Percentiles rank a stretch among this genome's conserved stretches.
phyloP scores from a whole-genome alignment of 2,329 filamentous ascomycete species.

The Fusarium buxicola region DNA sequence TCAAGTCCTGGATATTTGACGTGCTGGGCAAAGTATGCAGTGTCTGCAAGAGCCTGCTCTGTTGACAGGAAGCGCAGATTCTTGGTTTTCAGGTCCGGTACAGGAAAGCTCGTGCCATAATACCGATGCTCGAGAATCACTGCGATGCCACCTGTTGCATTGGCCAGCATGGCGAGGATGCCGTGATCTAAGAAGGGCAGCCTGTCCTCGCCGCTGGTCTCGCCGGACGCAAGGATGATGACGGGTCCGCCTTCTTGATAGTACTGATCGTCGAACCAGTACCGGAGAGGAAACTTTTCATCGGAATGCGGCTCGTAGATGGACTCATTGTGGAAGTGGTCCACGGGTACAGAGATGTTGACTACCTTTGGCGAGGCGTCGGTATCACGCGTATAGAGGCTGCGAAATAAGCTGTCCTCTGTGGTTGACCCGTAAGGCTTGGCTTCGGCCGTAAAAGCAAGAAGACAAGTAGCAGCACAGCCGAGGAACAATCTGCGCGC shows the following conservation, averaged over 20 bases:
- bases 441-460: constrained; percentile 9
- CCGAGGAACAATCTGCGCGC: constrained; percentile 24
- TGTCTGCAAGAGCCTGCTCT: constrained; percentile 84
- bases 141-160: constrained; percentile 78
- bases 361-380: constrained; percentile 10
- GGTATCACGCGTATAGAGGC: constrained; percentile 6
- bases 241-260: constrained; percentile 84
- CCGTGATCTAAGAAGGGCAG: constrained; percentile 82
- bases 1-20: constrained; percentile 78
- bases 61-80: constrained; percentile 86
- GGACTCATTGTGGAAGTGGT: constrained; percentile 86
- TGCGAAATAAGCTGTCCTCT: neutral
- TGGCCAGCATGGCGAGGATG: constrained; percentile 76
- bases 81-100: constrained; percentile 71
- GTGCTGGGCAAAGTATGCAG: constrained; percentile 82
- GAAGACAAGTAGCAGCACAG: constrained; percentile 11
- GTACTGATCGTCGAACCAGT: constrained; percentile 84
- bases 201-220: constrained; percentile 72
- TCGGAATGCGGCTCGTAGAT: constrained; percentile 81
- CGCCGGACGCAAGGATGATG: constrained; percentile 79
- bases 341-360: constrained; percentile 66
- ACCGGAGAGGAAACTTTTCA: constrained; percentile 76
- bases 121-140: constrained; percentile 90
- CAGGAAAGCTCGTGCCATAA: constrained; percentile 82
- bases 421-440: neutral